These are phyloP conservation scores for Cladophialophora bantiana DNA, from an alignment of 2,329 filamentous ascomycete species.

Conservation along the genomic window DNA sequence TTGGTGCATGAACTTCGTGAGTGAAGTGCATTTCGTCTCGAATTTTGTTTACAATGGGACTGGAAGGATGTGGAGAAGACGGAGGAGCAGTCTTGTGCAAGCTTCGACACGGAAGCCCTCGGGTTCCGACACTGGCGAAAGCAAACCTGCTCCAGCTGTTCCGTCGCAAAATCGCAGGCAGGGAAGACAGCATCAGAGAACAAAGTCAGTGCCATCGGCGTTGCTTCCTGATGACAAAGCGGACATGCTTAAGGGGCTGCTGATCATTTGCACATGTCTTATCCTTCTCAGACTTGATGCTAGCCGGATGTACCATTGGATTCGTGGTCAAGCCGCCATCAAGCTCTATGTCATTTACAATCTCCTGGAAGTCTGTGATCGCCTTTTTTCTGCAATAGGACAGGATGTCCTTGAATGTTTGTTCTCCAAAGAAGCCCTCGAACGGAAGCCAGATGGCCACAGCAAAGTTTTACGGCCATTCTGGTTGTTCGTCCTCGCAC, in stretches of 20 bases:
- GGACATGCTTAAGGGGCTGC: conserved; percentile 85
- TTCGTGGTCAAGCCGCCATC: conserved; percentile 93
- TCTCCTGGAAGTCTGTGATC: conserved; percentile 87
- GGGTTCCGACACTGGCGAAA: conserved; percentile 47
- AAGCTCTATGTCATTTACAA: conserved; percentile 99
- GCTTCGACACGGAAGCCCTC: conserved; percentile 22
- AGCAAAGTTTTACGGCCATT: conserved; percentile 89
- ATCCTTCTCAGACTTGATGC: conserved; percentile 91
- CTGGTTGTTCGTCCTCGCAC: conserved; percentile 86
- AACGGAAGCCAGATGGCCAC: conserved; percentile 83
- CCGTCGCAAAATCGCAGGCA: conserved; percentile 14
- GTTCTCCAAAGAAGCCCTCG: conserved; percentile 90
- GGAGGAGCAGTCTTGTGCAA: conserved; percentile 48
- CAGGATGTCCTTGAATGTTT: conserved; percentile 97
- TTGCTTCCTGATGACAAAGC: conserved; percentile 91
- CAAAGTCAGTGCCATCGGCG: conserved; percentile 83
- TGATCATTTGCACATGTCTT: conserved; percentile 85
- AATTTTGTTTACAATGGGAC: conserved; percentile 81
- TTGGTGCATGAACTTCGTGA: conserved; percentile 75
- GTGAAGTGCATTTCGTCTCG: conserved; percentile 74
- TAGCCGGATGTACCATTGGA: conserved; percentile 97
- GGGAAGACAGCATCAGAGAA: conserved; percentile 67
- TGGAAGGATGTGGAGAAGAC: conserved; percentile 74
- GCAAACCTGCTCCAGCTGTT: conserved; percentile 43
- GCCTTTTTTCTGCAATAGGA: conserved; percentile 85